Percentiles rank a stretch among this genome's conserved stretches.
phyloP scores from a whole-genome alignment of 2,329 filamentous ascomycete species.

The Chalaropsis thielavioides region DNA sequence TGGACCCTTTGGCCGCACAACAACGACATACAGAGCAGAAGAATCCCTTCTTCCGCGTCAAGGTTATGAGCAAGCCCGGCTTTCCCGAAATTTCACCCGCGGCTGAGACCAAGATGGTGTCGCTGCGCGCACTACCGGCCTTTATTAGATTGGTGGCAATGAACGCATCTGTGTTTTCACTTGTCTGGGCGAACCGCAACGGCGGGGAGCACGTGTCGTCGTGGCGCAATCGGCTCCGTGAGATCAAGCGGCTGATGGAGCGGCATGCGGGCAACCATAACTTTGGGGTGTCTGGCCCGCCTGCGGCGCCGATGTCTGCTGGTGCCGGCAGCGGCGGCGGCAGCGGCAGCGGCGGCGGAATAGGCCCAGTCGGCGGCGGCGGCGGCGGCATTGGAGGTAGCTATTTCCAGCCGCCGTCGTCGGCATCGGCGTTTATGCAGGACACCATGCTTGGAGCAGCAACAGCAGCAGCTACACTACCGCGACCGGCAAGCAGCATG shows the following conservation, averaged over 20 bases:
- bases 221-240: conserved; percentile 74
- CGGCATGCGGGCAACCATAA: conserved; percentile 37
- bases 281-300: conserved; percentile 25
- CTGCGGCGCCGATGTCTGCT: conserved; percentile 21
- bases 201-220: conserved; percentile 74
- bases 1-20: background rate
- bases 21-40: conserved; percentile 19
- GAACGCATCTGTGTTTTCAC: conserved; percentile 84
- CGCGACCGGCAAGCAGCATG: conserved; percentile 35
- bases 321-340: conserved; percentile 23
- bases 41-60: conserved; percentile 67
- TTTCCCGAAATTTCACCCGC: conserved; percentile 89
- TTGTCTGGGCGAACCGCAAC: conserved; percentile 69
- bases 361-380: conserved; percentile 21
- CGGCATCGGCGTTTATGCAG: conserved; percentile 16
- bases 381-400: conserved; percentile 24
- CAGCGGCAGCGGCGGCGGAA: conserved; percentile 22
- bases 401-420: conserved; percentile 18
- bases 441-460: conserved; percentile 18
- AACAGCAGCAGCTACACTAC: conserved; percentile 22
- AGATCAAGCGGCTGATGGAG: conserved; percentile 71
- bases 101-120: conserved; percentile 77
- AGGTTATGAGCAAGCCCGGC: conserved; percentile 72
- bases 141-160: conserved; percentile 82
- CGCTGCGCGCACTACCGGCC: conserved; percentile 62